Evolutionary conservation across 495 filamentous ascomycete genomes (phyloP), one percentile per base, ranked within the genome.

Genomic region (Aspergillus ostianus): DNA sequence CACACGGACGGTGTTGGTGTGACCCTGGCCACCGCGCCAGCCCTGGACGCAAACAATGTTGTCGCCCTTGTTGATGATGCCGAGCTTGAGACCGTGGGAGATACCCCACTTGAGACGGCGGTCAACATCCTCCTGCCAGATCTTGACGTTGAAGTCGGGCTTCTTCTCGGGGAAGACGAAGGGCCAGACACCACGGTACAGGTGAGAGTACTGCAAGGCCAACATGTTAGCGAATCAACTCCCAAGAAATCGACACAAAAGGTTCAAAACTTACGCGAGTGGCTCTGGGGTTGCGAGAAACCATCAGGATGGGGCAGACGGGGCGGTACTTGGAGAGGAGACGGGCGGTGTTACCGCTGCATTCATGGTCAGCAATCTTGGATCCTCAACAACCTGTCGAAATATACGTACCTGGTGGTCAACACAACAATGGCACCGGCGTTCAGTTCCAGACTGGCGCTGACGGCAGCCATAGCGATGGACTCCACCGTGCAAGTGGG

Each of bases 101-200:
- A 98, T 89, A 74, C 89, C 95, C 93, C 93, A 98, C 80, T 90
- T 94, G 65, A 98, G 89, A 67, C 94, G 90, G 69, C 88, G 84
- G 79, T 98, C 94, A 64, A 98, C 94, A 77, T 98, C 95, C 80
- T 97, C 91, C 79, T 98, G 95, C 94, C 94, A 98, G 72, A 81
- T 81, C 68, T 80, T 73, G 72, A 93, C 88, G 68, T 87, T 87
- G 80, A 97, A 98, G 79, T 98, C 90, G 54, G 94, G 95, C 85
- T 97, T 97, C 58, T 80, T 75, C 80, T 96, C 88, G 51, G 89
- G 85, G 82, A 96, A 98, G 62, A 88, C 81, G 88, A 98, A 98
- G 19, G 94, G 94, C 73, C 96, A 98, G 53, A 98, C 93, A 62
- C 95, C 94, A 66, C 94, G 94, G 79, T 97, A 98, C 69, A 98